Evolutionary conservation across 2,329 filamentous ascomycete genomes (phyloP).

Genomic region (Xylariaceae sp.): DNA sequence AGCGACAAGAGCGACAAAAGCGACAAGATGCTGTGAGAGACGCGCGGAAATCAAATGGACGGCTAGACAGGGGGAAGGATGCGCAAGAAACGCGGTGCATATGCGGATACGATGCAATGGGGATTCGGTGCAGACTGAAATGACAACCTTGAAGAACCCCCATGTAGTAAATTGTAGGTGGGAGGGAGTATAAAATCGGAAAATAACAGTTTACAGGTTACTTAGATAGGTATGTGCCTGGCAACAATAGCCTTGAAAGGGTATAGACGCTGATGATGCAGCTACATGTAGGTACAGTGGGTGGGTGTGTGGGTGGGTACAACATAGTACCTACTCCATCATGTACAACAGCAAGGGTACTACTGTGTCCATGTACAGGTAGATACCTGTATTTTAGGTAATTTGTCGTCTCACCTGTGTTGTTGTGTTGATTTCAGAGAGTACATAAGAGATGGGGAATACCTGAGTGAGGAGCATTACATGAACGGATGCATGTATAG

Average conservation of each 20-base stretch:
- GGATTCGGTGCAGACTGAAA: conserved; percentile 18
- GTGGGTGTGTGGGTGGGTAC: too few relatives aligned
- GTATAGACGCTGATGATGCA: too few relatives aligned
- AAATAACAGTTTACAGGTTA: conserved; percentile 12
- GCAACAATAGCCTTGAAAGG: not conserved
- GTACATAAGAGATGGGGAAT: conserved; percentile 1
- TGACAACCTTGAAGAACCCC: too few relatives aligned
- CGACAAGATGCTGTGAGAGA: conserved; percentile 6
- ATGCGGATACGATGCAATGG: conserved; percentile 26
- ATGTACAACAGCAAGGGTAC: not conserved
- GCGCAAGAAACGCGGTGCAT: conserved; percentile 27
- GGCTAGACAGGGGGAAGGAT: conserved; percentile 18
- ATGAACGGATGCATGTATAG: not conserved
- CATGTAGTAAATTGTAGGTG: not conserved
- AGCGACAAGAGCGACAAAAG: conserved; percentile 9
- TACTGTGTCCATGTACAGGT: not conserved
- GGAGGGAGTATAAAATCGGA: conserved; percentile 4
- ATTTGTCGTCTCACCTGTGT: not conserved
- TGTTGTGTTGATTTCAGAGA: not conserved
- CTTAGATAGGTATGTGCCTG: conserved; percentile 21
- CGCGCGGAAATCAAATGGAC: conserved; percentile 28
- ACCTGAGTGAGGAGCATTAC: too few relatives aligned
- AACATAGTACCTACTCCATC: too few relatives aligned
- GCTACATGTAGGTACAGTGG: too few relatives aligned
- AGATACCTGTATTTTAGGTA: not conserved